These are phyloP conservation scores for Lactarius tabidus DNA, from an alignment of 768 basidiomycete genomes.

Conservation along the genomic window DNA sequence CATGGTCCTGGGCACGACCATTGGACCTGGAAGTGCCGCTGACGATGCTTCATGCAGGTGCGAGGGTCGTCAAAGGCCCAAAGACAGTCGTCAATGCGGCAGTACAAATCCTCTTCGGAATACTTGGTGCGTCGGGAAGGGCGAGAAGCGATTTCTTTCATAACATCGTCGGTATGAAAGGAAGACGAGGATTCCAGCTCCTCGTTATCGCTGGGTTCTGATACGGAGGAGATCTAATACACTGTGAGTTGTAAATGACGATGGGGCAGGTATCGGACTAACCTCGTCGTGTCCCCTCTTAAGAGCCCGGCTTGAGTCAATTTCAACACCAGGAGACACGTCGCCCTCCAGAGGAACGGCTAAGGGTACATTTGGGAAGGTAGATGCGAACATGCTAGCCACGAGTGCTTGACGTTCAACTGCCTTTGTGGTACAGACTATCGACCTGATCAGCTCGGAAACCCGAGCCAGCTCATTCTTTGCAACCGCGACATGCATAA, in stretches of 20 bases:
- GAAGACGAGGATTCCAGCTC: background rate
- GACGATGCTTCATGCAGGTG: constrained; percentile 1
- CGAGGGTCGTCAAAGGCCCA: constrained; percentile 1
- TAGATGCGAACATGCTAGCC: background rate
- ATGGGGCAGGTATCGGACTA: background rate
- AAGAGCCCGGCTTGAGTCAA: background rate
- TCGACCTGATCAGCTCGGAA: background rate
- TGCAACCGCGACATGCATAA: background rate
- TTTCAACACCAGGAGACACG: background rate
- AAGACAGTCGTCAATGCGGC: constrained; percentile 6
- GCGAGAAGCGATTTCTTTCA: background rate
- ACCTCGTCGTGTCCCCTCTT: constrained; percentile 9
- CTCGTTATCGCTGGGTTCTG: background rate
- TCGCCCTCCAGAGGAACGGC: background rate
- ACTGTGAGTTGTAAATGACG: background rate
- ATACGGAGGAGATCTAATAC: constrained; percentile 1
- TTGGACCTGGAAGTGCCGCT: background rate
- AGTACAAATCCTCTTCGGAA: constrained; percentile 9
- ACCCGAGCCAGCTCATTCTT: constrained; percentile 7
- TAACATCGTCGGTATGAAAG: background rate
- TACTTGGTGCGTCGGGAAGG: background rate
- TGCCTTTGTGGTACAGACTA: background rate
- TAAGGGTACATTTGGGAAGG: background rate
- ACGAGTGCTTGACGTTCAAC: constrained; percentile 2
- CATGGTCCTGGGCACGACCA: constrained; percentile 9